Conservation (phyloP, 2,329 filamentous ascomycete genomes). For the Zymoseptoria pseudotritici region DNA sequence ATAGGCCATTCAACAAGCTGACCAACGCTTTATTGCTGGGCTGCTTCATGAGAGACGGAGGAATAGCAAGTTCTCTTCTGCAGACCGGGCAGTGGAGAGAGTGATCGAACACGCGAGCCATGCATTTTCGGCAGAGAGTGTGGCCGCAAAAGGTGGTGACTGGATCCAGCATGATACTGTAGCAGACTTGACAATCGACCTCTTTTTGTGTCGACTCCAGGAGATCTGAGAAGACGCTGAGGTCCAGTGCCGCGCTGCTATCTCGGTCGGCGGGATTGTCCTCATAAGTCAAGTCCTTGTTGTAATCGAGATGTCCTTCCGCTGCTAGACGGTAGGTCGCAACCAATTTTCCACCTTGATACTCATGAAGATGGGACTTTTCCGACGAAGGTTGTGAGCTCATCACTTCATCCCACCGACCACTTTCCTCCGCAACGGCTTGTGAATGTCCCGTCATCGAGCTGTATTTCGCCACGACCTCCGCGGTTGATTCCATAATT, state of each 20-base stretch:
- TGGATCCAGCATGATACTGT: constrained; percentile 71
- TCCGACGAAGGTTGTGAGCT: constrained; percentile 26
- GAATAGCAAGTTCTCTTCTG: constrained; percentile 55
- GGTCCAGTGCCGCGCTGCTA: constrained; percentile 37
- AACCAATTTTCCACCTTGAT: constrained; percentile 53
- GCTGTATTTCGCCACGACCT: constrained; percentile 42
- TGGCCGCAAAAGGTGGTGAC: constrained; percentile 82
- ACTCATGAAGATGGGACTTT: constrained; percentile 34
- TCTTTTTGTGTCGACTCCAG: constrained; percentile 59
- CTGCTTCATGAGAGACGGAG: constrained; percentile 43
- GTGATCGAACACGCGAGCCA: constrained; percentile 69
- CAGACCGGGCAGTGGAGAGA: constrained; percentile 75
- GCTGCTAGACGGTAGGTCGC: constrained; percentile 61
- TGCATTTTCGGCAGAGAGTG: constrained; percentile 76
- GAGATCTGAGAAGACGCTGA: constrained; percentile 48
- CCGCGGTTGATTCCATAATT: constrained; percentile 53
- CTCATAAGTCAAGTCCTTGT: constrained; percentile 21
- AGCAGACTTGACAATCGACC: constrained; percentile 84
- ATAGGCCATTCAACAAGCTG: constrained; percentile 60
- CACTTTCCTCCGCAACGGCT: constrained; percentile 35
- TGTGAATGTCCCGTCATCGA: constrained; percentile 30
- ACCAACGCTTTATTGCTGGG: constrained; percentile 57
- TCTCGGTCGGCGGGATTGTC: constrained; percentile 29
- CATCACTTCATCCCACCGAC: constrained; percentile 30
- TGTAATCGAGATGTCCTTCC: constrained; percentile 52